A percentile compares a stretch with the other conserved stretches of the same genome.
Evolutionary conservation across 2,329 filamentous ascomycete species (phyloP).

Genomic region (Fusarium acutatum): DNA sequence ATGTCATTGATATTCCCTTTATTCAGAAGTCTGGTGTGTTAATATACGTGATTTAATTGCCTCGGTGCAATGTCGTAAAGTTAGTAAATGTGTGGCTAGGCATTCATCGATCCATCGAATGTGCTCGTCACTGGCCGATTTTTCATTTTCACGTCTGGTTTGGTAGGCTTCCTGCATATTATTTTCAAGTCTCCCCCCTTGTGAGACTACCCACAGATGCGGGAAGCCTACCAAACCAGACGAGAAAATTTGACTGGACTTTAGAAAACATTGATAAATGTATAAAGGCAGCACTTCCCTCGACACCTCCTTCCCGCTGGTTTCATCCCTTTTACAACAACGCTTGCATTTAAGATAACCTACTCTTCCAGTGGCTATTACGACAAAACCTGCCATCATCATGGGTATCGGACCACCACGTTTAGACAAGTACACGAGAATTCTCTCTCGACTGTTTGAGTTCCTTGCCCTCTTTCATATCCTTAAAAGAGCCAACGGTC

Average conservation of each 20-base stretch:
- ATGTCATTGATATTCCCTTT: not conserved
- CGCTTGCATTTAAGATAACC: not conserved
- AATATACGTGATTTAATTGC: not conserved
- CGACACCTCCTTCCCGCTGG: too few relatives aligned
- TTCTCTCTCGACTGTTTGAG: constrained; percentile 34
- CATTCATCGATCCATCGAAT: not conserved
- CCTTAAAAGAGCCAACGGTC: constrained; percentile 17
- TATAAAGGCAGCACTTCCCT: not conserved
- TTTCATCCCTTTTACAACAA: not conserved
- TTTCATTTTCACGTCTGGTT: not conserved
- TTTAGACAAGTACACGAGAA: constrained; percentile 2
- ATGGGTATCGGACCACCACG: constrained; percentile 28
- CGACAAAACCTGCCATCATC: not conserved
- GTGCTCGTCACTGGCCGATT: not conserved
- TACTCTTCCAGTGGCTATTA: not conserved
- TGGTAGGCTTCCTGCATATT: too few relatives aligned
- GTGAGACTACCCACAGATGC: not conserved
- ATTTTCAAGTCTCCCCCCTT: not conserved
- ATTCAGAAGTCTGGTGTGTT: not conserved
- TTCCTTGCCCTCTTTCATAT: constrained; percentile 25
- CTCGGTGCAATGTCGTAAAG: not conserved
- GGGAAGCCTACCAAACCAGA: not conserved
- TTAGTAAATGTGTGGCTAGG: not conserved
- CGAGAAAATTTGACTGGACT: not conserved
- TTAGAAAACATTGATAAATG: not conserved